Base-by-base conservation (phyloP, 495 filamentous ascomycete genomes). In the Aspergillus panamensis region DNA sequence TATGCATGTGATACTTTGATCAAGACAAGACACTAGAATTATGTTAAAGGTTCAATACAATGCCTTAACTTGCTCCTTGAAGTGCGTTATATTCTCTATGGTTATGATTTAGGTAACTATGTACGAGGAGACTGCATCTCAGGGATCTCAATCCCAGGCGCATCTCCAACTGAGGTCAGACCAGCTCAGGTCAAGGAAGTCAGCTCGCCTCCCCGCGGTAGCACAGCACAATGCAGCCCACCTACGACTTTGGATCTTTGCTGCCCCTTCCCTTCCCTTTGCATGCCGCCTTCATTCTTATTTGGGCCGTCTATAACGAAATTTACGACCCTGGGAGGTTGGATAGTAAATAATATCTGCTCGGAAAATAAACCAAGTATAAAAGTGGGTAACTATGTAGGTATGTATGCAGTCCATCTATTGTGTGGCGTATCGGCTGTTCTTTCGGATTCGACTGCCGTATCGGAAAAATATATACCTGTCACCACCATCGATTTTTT, bases 381-480 rank as follows among this genome's bases (percentile, higher is more conserved):
- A 30, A 48, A 51, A 51, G 40, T 54, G 63, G 62, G 71, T 44
- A 25, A 25, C 25, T 25, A n/a, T n/a, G n/a, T n/a, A n/a, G n/a
- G n/a, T 25, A 2, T 25, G 25, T 25, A 25, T 25, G n/a, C n/a
- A n/a, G n/a, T 5, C 25, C 25, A 53, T 65, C 54, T 73, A 66
- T 6, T 63, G 71, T 37, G 68, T 31, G 1, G 20, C 47, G 47
- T 82, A 85, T 51, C 74, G 74, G 59, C 79, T 82, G 55, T 71
- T 77, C 62, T 72, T 68, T 55, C 82, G 75, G 59, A 85, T 75
- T 25, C 67, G 71, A 66, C 74, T 72, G 19, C 86, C 86, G 54
- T 83, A 87, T 45, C 70, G 73, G 68, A 86, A 89, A 65, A 90
- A 89, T 14, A 89, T 58, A 61, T 86, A 82, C 53, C 79, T 82